Conservation (phyloP, 441 rosid genomes). For the Biscutella laevigata region DNA sequence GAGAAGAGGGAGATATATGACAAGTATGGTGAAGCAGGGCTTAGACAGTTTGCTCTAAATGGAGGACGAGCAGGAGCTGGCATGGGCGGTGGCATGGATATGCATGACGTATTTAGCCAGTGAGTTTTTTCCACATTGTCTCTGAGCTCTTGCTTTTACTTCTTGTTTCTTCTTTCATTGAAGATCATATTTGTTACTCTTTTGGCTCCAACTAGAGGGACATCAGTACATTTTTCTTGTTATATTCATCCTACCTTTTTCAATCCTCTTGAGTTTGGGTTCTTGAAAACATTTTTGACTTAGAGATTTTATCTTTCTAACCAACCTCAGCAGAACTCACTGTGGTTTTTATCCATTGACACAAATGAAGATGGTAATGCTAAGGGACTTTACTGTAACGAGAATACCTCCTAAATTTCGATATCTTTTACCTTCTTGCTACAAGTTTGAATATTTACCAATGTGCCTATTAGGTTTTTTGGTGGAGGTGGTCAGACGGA, state of each 20-base stretch:
- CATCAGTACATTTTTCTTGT: too few relatives aligned
- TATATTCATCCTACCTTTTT: not conserved
- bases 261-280: not conserved
- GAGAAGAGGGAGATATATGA: conserved; percentile 78
- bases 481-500: conserved; percentile 59
- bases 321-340: not conserved
- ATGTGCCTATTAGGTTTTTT: conserved; percentile 47
- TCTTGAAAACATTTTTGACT: not conserved
- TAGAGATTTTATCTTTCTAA: not conserved
- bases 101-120: conserved; percentile 66
- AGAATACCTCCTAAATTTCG: not conserved
- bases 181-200: not conserved
- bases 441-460: too few relatives aligned
- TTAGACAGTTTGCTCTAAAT: conserved; percentile 77
- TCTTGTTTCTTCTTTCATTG: not conserved
- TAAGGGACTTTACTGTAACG: not conserved
- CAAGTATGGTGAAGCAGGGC: conserved; percentile 85
- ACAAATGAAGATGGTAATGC: not conserved
- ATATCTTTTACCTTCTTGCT: too few relatives aligned
- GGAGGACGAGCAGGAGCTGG: conserved; percentile 85
- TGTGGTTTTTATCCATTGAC: not conserved
- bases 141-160: not conserved
- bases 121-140: conserved; percentile 19
- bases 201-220: not conserved
- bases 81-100: conserved; percentile 44